Evolutionary conservation across 768 basidiomycete species (phyloP), one percentile per base, ranked within the genome.

Genomic region (Collybia sordida): DNA sequence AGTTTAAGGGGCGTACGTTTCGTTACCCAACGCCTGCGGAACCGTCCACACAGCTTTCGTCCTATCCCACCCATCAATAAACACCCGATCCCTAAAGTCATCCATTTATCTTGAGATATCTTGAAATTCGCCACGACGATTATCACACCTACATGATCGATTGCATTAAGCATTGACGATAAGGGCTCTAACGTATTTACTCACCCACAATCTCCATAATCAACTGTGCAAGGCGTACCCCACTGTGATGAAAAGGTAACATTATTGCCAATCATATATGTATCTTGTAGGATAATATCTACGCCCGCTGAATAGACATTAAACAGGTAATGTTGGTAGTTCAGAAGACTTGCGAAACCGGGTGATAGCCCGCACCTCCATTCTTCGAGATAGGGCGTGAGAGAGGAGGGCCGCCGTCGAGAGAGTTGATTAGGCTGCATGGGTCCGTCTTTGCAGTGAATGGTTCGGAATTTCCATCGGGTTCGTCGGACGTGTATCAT

Each of bases 1-100:
- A n/a, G n/a, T n/a, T n/a, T n/a, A n/a, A n/a, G 23, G 51, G 28
- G 66, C 72, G 54, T 68, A 88, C 67, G 78, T 79, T 34, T 67
- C 66, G 49, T 76, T 77, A 21, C 87, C 86, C 60, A 91, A 91
- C 0, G 77, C 88, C 64, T 92, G 90, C 0, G 88, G 86, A 1
- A 91, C 89, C 1, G 83, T 82, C 90, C 89, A 91, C 0, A 90
- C 75, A 1, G 85, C 78, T 60, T 87, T 84, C 5, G 75, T 80
- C 8, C 80, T 70, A 54, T 83, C 82, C 82, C 86, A 86, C 1
- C 85, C 86, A 54, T 84, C 77, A 42, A 79, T 72, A 51, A 80
- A 77, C 15, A 85, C 57, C 19, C 87, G 74, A 42, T 82, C 68
- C 41, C 67, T 67, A 66, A 85, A 90, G 50, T 84, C 76, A 42